Percentiles rank a stretch among this genome's conserved stretches.
phyloP scores from a whole-genome alignment of 164 flowering plant genomes.

The Echeveria elegans region DNA sequence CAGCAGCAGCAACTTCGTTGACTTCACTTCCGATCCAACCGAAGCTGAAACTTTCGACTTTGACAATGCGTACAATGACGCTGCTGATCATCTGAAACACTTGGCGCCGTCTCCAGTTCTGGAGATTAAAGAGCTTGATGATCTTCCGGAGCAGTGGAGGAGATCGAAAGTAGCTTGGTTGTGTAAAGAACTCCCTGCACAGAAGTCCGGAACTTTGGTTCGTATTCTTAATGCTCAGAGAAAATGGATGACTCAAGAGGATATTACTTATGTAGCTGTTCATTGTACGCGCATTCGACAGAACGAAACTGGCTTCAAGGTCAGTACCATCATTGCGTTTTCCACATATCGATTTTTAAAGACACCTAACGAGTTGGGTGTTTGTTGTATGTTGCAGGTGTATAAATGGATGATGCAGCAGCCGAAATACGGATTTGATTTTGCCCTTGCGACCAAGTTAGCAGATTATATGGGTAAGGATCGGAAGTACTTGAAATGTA shows the following conservation, averaged over 20 bases:
- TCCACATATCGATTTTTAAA: neutral
- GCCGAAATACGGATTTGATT: slow-evolving; percentile 77
- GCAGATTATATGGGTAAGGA: slow-evolving; percentile 92
- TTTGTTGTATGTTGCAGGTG: slow-evolving; percentile 37
- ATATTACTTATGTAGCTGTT: slow-evolving; percentile 58
- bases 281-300: slow-evolving; percentile 84
- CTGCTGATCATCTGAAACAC: slow-evolving; percentile 28
- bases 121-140: slow-evolving; percentile 71
- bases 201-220: slow-evolving; percentile 37
- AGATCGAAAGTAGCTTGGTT: slow-evolving; percentile 81
- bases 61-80: slow-evolving; percentile 14
- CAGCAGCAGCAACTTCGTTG: neutral
- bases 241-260: slow-evolving; percentile 80
- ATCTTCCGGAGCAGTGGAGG: slow-evolving; percentile 86
- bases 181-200: slow-evolving; percentile 77
- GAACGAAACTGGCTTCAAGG: slow-evolving; percentile 66
- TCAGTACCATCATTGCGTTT: slow-evolving; percentile 10
- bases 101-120: slow-evolving; percentile 21
- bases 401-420: slow-evolving; percentile 95
- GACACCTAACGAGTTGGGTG: neutral
- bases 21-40: neutral
- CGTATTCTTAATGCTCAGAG: slow-evolving; percentile 66
- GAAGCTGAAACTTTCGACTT: slow-evolving; percentile 21
- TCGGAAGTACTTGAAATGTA: slow-evolving; percentile 63
- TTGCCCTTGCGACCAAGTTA: slow-evolving; percentile 74